Percentiles rank a stretch among this genome's conserved stretches.
Conservation (phyloP, 768 basidiomycete species). For the Lanmaoa rubissima region DNA sequence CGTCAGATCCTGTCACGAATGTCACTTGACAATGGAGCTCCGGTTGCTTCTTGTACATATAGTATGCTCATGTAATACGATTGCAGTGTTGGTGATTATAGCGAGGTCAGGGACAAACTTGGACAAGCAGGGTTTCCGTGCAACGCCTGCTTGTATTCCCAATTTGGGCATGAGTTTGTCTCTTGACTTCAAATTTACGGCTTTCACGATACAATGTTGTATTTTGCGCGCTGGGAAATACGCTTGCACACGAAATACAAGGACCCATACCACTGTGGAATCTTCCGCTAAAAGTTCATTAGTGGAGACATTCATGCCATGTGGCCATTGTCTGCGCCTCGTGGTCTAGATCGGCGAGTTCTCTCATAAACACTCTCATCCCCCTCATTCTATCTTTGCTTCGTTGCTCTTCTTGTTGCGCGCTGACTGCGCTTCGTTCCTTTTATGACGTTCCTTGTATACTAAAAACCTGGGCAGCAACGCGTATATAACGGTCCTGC, state of each 20-base stretch:
- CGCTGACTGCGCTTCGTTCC: not conserved
- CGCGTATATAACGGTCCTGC: constrained; percentile 9
- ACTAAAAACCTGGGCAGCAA: not conserved
- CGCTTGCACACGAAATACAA: constrained; percentile 11
- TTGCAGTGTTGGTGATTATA: constrained; percentile 11
- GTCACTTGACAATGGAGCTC: constrained; percentile 27
- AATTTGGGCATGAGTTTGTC: constrained; percentile 31
- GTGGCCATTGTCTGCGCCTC: not conserved
- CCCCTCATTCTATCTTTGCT: not conserved
- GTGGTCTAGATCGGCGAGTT: not conserved
- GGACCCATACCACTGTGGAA: not conserved
- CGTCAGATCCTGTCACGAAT: constrained; percentile 26
- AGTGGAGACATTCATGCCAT: not conserved
- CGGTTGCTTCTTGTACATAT: not conserved
- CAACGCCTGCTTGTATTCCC: constrained; percentile 28
- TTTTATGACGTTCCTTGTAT: constrained; percentile 20
- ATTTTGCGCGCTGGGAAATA: not conserved
- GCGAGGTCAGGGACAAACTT: constrained; percentile 2
- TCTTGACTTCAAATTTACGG: too few species aligned
- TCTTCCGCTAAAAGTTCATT: not conserved
- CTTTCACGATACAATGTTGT: not conserved
- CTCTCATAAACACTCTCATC: not conserved
- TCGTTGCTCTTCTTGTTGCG: not conserved
- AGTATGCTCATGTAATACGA: constrained; percentile 2
- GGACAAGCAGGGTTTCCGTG: constrained; percentile 3